Evolutionary conservation across 176 grass and related monocot species (phyloP), one percentile per base, ranked within the genome.

Genomic region (Dendrocalamus sinicus): DNA sequence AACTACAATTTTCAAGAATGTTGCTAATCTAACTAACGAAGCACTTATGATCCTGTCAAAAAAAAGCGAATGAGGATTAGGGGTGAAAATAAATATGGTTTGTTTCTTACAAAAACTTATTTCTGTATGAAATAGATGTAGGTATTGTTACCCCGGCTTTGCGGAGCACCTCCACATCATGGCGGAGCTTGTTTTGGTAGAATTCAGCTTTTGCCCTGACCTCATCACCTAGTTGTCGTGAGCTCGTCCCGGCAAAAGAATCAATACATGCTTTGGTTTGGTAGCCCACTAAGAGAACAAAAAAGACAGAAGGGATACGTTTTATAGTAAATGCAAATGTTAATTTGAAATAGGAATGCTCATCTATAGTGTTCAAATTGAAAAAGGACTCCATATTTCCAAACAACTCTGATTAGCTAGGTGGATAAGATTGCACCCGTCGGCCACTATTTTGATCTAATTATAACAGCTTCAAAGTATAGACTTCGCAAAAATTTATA

Each of bases 221-320:
- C 75, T 94, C 87, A 35, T 94, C 93, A 30, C 20, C 8, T 72
- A 94, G 83, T 35, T 84, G 82, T 46, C 12, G 20, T 10, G n/a
- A 52, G 46, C 17, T 92, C 23, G 63, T 72, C 73, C 93, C 85
- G 0, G 4, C 63, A 80, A 90, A 81, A 53, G 87, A 92, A 78
- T 90, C 90, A 61, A 35, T 61, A 86, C 64, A 92, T 86, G 79
- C 88, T 85, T 92, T 94, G 75, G 79, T 88, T 88, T 94, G 87
- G 83, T 86, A 92, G 53, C 93, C 90, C 90, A 94, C 93, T 94
- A 24, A 79, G 70, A 13, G 82, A 12, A 87, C 7, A 72, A 69
- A 80, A 40, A 30, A 89, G 55, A 9, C 19, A 16, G 13, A 77
- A 53, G 0, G 15, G 69, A 66, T 12, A 22, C 6, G 8, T 26